A percentile compares a stretch with the other conserved stretches of the same genome.
Evolutionary conservation across 208 protist genomes (phyloP).

Genomic region (Acanthamoeba divionensis): DNA sequence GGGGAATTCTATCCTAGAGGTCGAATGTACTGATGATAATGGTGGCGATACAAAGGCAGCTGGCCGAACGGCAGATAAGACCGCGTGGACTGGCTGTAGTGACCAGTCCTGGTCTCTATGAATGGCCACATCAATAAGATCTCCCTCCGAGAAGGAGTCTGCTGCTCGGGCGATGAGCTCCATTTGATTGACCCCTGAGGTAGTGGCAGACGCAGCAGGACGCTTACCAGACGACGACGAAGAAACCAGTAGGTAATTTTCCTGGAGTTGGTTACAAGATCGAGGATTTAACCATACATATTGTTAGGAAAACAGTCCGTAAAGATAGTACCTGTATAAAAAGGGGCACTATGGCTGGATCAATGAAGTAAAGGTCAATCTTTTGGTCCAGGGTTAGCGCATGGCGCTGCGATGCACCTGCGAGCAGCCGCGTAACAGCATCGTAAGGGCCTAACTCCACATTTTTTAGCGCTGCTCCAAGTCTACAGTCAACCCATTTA

Average conservation of each 20-base stretch:
- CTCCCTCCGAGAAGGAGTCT: constrained; percentile 54
- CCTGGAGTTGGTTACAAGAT: background rate
- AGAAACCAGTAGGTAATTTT: background rate
- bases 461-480: constrained; percentile 86
- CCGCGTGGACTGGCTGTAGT: constrained; percentile 46
- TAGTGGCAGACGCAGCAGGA: background rate
- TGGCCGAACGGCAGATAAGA: constrained; percentile 56
- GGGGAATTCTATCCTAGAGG: too few relatives aligned
- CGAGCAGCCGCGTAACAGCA: constrained; percentile 85
- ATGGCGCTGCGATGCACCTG: constrained; percentile 68
- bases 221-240: background rate
- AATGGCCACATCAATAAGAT: constrained; percentile 60
- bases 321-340: constrained; percentile 69
- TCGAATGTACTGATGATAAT: too few relatives aligned
- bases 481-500: background rate
- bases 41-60: constrained; percentile 40
- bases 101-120: constrained; percentile 43
- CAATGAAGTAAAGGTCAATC: constrained; percentile 87
- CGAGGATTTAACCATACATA: background rate
- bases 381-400: constrained; percentile 80
- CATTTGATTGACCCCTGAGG: constrained; percentile 78
- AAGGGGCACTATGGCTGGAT: constrained; percentile 89
- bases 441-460: constrained; percentile 90
- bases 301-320: background rate
- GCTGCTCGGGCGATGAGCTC: constrained; percentile 52